Evolutionary conservation across 1,284 basidiomycete species (phyloP).

Genomic region (Sutorius eximius): DNA sequence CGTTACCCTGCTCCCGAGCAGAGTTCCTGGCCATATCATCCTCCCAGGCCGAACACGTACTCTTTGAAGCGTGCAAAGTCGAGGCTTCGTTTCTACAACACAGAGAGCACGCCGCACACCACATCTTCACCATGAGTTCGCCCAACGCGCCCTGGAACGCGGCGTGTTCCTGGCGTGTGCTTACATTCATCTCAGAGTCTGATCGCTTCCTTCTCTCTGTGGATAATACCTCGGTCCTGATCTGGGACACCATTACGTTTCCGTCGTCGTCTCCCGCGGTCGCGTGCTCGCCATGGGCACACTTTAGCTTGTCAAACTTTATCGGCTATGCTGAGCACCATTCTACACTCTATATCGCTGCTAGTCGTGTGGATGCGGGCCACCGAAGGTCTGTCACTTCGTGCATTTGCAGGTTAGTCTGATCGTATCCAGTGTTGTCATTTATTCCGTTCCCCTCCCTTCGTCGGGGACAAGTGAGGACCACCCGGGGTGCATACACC

Average conservation of each 20-base stretch:
- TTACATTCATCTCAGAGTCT: constrained; percentile 24
- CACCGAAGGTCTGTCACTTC: constrained; percentile 11
- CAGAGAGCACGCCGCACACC: neutral
- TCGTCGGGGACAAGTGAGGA: neutral
- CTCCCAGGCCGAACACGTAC: constrained; percentile 4
- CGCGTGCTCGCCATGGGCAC: constrained; percentile 11
- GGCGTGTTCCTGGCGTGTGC: constrained; percentile 8
- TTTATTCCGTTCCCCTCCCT: constrained; percentile 17
- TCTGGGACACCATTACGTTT: constrained; percentile 19
- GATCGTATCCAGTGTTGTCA: constrained; percentile 8
- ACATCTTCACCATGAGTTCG: constrained; percentile 1
- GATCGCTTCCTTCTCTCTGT: constrained; percentile 28
- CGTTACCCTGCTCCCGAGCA: constrained; percentile 18
- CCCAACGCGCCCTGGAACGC: neutral
- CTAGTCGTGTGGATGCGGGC: neutral
- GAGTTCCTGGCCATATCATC: constrained; percentile 14
- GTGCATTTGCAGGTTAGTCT: neutral
- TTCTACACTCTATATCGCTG: constrained; percentile 16
- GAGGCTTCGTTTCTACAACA: constrained; percentile 19
- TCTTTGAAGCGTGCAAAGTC: constrained; percentile 13
- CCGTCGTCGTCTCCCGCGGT: neutral
- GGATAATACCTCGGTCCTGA: constrained; percentile 3
- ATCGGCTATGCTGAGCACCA: constrained; percentile 2
- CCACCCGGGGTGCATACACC: neutral
- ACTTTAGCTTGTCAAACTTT: constrained; percentile 7